These are phyloP conservation scores for Epichloe aotearoae DNA, from an alignment of 2,329 filamentous ascomycete species.

Conservation along the genomic window DNA sequence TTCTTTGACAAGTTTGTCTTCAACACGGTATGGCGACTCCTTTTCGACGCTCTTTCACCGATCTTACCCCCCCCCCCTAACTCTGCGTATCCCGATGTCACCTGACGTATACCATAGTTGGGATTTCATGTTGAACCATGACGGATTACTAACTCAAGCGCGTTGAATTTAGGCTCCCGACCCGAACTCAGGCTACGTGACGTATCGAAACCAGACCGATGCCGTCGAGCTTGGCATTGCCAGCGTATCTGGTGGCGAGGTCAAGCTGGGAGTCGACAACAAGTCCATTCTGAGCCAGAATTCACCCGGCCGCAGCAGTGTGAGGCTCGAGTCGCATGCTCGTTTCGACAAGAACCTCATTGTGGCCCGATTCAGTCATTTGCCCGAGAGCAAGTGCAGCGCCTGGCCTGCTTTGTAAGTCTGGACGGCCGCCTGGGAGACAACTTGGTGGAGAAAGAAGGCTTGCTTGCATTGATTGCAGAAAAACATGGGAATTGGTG, in stretches of 20 bases:
- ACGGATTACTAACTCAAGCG: background rate
- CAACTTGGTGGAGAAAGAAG: too few species aligned
- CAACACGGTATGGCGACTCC: slow-evolving; percentile 18
- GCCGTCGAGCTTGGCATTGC: slow-evolving; percentile 12
- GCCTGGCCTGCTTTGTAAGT: slow-evolving; percentile 57
- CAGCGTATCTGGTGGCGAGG: background rate
- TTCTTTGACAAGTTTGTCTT: slow-evolving; percentile 36
- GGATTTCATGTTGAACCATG: background rate
- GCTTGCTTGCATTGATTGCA: too few species aligned
- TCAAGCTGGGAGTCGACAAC: slow-evolving; percentile 28
- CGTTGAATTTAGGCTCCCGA: slow-evolving; percentile 3
- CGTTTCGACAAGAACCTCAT: slow-evolving; percentile 54
- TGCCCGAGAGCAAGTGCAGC: slow-evolving; percentile 53
- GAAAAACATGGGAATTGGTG: too few species aligned
- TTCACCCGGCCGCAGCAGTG: slow-evolving; percentile 34
- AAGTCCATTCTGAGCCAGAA: slow-evolving; percentile 11
- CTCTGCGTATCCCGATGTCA: too few species aligned
- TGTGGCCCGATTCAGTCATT: slow-evolving; percentile 55
- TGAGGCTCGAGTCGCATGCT: slow-evolving; percentile 51
- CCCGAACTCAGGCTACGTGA: slow-evolving; percentile 52
- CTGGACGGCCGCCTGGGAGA: too few species aligned
- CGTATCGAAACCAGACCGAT: slow-evolving; percentile 28
- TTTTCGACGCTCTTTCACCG: too few species aligned
- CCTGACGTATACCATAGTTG: background rate
- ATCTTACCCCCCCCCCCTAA: too few species aligned